Base-by-base conservation (phyloP, 176 grass and related monocot genomes). In the Oryza punctata region DNA sequence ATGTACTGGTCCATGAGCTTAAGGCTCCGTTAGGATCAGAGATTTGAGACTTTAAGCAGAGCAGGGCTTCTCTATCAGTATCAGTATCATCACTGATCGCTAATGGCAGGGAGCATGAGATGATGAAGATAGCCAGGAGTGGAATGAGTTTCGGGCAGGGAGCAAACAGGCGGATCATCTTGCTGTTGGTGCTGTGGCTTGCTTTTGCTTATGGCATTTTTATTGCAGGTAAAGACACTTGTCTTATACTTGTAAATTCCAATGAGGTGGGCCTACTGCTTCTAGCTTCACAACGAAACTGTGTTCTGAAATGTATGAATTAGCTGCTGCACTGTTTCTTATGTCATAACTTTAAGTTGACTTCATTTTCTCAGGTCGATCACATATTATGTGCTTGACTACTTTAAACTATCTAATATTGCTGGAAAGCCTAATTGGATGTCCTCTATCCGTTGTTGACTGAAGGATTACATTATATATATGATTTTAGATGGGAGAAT, bases 1-100 rank as follows among this genome's bases (percentile, higher is more conserved):
- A 84, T 37, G 13, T 63, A 3, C 76, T 85, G 71, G 11, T 86
- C 91, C 91, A 94, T 1, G 88, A 86, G 50, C 24, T 67, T 49
- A 94, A 82, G 18, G 79, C 86, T 77, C 82, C 68, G 6, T 28
- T 24, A 1, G 79, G 70, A 52, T 89, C 86, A 11, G 83, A 83
- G 25, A 91, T 52, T 18, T 86, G 83, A 23, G 85, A 87, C 75
- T 89, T 86, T 86, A 94, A 88, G 67, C 79, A 90, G 23, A 91
- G 75, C 24, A 91, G 86, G 9, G 82, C 72, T 64, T 85, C 38
- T 61, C 49, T 41, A 59, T 94, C 90, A 5, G 15, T 50, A 16
- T 68, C 32, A 27, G 10, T n/a, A 0, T 28, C 35, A 12, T 28
- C 61, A 27, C 24, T 64, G 41, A 65, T 71, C 12, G 19, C 33